Percentiles rank a stretch among this genome's conserved stretches.
These are phyloP conservation scores for Boletus barrowsii DNA, from an alignment of 768 basidiomycete species.

Conservation along the genomic window DNA sequence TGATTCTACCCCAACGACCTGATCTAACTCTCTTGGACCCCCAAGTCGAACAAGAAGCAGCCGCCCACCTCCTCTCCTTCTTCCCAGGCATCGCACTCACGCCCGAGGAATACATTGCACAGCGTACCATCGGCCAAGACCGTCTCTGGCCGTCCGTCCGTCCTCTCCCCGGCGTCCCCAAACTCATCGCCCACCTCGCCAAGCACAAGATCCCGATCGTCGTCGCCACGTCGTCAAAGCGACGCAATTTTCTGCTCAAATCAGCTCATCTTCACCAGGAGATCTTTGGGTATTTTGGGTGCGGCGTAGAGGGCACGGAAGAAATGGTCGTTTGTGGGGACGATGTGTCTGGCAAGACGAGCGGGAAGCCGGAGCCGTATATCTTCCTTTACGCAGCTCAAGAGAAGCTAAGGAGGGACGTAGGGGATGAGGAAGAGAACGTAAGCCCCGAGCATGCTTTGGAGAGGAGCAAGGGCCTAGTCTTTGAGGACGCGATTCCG, in stretches of 20 bases:
- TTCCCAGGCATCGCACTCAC: constrained; percentile 72
- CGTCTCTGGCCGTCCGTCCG: constrained; percentile 63
- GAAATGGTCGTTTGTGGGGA: constrained; percentile 70
- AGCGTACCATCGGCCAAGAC: constrained; percentile 59
- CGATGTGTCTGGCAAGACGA: constrained; percentile 52
- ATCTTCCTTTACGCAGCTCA: constrained; percentile 75
- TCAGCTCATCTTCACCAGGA: constrained; percentile 54
- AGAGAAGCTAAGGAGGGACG: constrained; percentile 50
- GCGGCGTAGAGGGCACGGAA: constrained; percentile 18
- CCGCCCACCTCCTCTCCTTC: constrained; percentile 67
- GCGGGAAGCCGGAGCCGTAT: constrained; percentile 80
- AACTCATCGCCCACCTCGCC: constrained; percentile 69
- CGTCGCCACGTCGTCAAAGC: constrained; percentile 73
- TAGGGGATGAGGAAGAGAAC: constrained; percentile 45
- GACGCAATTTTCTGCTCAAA: constrained; percentile 66
- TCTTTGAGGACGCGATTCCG: constrained; percentile 79
- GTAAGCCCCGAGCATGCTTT: constrained; percentile 34
- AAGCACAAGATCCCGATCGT: constrained; percentile 70
- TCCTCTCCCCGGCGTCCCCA: constrained; percentile 69
- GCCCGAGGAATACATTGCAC: constrained; percentile 53
- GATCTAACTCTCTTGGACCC: neutral
- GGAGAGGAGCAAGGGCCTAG: constrained; percentile 62
- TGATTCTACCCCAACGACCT: neutral
- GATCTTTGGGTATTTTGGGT: constrained; percentile 45
- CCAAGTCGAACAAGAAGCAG: constrained; percentile 62